phyloP scores from a whole-genome alignment of 169 alveolate genomes.

The Plasmodium cynomolgi region DNA sequence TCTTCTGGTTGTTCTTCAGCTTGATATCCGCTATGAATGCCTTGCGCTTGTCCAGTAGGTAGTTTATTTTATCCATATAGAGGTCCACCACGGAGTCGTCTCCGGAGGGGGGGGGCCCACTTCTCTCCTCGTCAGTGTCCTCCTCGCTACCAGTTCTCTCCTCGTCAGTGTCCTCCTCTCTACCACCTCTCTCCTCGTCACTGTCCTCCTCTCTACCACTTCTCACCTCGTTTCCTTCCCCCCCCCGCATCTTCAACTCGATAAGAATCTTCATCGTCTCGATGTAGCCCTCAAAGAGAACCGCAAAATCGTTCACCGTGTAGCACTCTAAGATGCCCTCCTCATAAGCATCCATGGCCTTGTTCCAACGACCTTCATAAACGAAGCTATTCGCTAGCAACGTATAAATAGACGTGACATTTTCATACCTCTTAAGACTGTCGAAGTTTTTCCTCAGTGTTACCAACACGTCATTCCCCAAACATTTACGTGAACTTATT shows the following conservation, averaged over 20 bases:
- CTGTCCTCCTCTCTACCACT: not conserved
- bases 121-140: not conserved
- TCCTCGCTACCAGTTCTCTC: not conserved
- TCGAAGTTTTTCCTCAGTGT: constrained; percentile 28
- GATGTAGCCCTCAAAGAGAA: constrained; percentile 50
- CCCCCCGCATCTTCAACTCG: constrained; percentile 26
- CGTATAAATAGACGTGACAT: constrained; percentile 40
- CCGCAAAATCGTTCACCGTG: constrained; percentile 50
- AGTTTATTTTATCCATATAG: constrained; percentile 71
- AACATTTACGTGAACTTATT: constrained; percentile 7
- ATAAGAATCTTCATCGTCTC: constrained; percentile 51
- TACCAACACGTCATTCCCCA: constrained; percentile 50
- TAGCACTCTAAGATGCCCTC: constrained; percentile 68
- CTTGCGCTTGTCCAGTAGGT: constrained; percentile 38
- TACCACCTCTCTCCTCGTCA: not conserved
- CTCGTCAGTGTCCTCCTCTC: not conserved
- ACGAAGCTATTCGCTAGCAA: constrained; percentile 64
- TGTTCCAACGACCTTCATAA: constrained; percentile 73
- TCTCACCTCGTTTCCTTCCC: not conserved
- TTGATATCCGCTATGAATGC: constrained; percentile 62
- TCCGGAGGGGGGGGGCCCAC: not conserved
- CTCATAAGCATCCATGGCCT: constrained; percentile 73
- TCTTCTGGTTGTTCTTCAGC: constrained; percentile 50
- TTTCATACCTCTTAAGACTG: constrained; percentile 59
- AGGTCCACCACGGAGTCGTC: constrained; percentile 26